Evolutionary conservation across 305 asterid species (phyloP), one percentile per base, ranked within the genome.

Genomic region (Rubia balearica): DNA sequence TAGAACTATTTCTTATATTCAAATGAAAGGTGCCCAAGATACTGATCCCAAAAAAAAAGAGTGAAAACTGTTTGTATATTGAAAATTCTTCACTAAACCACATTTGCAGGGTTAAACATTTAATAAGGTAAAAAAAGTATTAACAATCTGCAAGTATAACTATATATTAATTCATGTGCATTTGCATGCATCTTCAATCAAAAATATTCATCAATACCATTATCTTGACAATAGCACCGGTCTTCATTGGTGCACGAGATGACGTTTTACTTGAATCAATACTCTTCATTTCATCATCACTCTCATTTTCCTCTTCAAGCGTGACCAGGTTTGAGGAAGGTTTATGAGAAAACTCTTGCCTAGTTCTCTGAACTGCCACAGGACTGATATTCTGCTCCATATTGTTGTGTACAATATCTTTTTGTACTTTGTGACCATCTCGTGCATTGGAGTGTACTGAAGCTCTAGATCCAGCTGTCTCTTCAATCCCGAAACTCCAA

Each of bases 291-390:
- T 83, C 96, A 61, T 79, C 85, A 76, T 85, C 97, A 83, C 86
- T 88, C 79, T 81, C 97, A 83, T 85, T 85, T 77, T 81, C 95
- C 84, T 91, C 98, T 69, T 86, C 89, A 77, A 90, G 85, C 46
- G 83, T 82, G 60, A 79, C 89, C 75, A 91, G 79, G 75, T 80
- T 81, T 64, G 63, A 59, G 30, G 91, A 69, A 74, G 77, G 74
- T 56, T 73, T 81, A 71, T 42, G 81, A 53, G 74, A 43, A 74
- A 79, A 30, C 70, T 77, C 88, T 74, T 76, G 79, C 84, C 84
- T 85, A 77, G 76, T 56, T 78, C 70, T 86, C 68, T 83, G 87
- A 68, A 69, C 74, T 70, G 71, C 74, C 46, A 78, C 78, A 17
- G 84, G 82, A 77, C 77, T 83, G 85, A 75, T 76, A 70, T 76